phyloP scores from a whole-genome alignment of 176 grass and related monocot species.

The Hyparrhenia diplandra region DNA sequence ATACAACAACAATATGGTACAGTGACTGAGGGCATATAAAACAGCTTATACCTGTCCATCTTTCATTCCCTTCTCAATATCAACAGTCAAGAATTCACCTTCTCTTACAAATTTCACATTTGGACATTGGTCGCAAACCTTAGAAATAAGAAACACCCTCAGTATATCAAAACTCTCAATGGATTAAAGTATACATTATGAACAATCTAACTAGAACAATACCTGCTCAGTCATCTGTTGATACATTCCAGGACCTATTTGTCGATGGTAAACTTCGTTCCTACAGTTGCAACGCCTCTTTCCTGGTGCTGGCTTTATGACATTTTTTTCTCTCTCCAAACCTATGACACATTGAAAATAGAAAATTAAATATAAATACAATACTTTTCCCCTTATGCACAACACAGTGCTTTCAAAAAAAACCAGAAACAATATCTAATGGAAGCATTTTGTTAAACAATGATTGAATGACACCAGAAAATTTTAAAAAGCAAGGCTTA shows the following conservation, averaged over 20 bases:
- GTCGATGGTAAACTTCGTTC: conserved; percentile 96
- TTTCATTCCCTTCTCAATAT: conserved; percentile 99
- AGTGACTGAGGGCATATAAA: not conserved
- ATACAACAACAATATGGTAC: not conserved
- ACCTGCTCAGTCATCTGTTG: conserved; percentile 99
- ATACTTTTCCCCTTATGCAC: not conserved
- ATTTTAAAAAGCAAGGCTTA: not conserved
- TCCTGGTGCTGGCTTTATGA: conserved; percentile 88
- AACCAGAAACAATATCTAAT: not conserved
- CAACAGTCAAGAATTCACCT: conserved; percentile 89
- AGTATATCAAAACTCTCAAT: not conserved
- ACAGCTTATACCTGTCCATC: conserved; percentile 79
- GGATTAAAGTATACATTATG: not conserved
- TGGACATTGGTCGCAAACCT: conserved; percentile 96
- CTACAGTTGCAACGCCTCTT: conserved; percentile 94
- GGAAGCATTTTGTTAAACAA: not conserved
- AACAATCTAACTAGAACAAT: conserved; percentile 15
- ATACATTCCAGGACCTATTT: conserved; percentile 99
- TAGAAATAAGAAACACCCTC: not conserved
- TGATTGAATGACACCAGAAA: not conserved
- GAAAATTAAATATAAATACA: not conserved
- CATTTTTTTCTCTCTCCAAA: conserved; percentile 98
- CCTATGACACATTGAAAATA: conserved; percentile 34
- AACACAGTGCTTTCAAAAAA: not conserved
- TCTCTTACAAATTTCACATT: conserved; percentile 96